Evolutionary conservation across 169 alveolate genomes (phyloP), one percentile per base, ranked within the genome.

Genomic region (Cryptosporidium viatorum): DNA sequence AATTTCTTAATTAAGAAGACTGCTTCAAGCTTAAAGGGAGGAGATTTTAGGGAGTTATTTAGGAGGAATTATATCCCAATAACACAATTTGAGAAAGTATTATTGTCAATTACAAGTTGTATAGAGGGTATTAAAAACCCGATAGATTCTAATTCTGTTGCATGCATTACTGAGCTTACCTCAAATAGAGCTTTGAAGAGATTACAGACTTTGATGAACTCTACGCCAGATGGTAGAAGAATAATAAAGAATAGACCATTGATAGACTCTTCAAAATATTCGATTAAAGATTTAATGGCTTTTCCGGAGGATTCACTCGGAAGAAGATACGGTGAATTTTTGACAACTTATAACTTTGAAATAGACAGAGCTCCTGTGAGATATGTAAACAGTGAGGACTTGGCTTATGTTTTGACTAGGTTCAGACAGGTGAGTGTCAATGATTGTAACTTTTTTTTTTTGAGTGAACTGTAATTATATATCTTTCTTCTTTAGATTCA

Each of bases 331-430:
- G 65, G 21, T 14, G 84, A 70, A 70, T 70, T 70, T 45, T 35
- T 70, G 55, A 31, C 55, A 29, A 23, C 65, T 23, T 70, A 70
- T 29, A 43, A 43, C 39, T 43, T 39, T 70, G 65, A 70, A 43
- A 45, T 70, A 43, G 26, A 67, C 3, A 2, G 73, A 33, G 21
- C 0, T 3, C 92, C 91, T 10, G 92, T 84, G 18, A 60, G 69
- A 16, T 85, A 73, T 85, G 55, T 85, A 12, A 84, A 85, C 26
- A 84, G 69, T 21, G 92, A 71, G 26, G 50, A 71, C 16, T 59
- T 85, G 58, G 91, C 91, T 35, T 85, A 85, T 50, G 85, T 85
- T 31, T 41, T 85, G 92, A 51, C 48, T 51, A 86, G 91, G 39
- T 84, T 52, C 29, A 41, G 92, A 14, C 92, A 85, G 92, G 91